phyloP scores from a whole-genome alignment of 768 basidiomycete genomes.

The Dioszegia crocea region DNA sequence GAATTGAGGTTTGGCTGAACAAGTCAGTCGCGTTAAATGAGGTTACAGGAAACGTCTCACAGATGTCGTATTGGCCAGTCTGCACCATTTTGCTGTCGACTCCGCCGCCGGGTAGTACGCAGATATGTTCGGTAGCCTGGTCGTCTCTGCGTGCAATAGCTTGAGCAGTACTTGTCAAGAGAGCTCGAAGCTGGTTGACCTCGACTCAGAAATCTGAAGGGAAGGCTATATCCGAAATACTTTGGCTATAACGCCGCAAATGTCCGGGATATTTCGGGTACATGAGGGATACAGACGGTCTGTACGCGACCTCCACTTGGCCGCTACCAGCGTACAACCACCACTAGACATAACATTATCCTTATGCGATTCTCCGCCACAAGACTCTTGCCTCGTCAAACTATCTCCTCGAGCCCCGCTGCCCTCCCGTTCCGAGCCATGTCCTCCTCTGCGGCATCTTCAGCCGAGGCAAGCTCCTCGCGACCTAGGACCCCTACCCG shows the following conservation, averaged over 20 bases:
- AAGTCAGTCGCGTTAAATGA: not conserved
- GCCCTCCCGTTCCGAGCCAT: not conserved
- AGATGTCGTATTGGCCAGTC: slow-evolving; percentile 24
- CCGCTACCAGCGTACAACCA: no score
- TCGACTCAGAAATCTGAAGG: not conserved
- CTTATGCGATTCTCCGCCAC: not conserved
- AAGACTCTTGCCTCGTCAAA: not conserved
- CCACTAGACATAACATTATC: no score
- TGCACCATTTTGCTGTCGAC: not conserved
- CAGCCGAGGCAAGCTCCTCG: slow-evolving; percentile 13
- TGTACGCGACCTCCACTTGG: no score
- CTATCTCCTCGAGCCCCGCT: not conserved
- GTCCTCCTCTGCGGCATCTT: not conserved
- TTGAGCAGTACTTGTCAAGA: no score
- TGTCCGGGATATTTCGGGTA: not conserved
- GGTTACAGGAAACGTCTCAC: slow-evolving; percentile 9
- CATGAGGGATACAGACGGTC: no score
- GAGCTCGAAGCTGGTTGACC: no score
- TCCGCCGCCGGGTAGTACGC: no score
- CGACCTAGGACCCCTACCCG: slow-evolving; percentile 16
- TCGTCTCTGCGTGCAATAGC: no score
- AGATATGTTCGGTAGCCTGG: no score
- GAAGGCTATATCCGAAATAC: not conserved
- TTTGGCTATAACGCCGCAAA: not conserved
- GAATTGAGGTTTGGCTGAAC: slow-evolving; percentile 39